Percentiles rank a stretch among this genome's conserved stretches.
These are phyloP conservation scores for Friedmanniomyces simplex DNA, from an alignment of 495 filamentous ascomycete species.

Conservation along the genomic window DNA sequence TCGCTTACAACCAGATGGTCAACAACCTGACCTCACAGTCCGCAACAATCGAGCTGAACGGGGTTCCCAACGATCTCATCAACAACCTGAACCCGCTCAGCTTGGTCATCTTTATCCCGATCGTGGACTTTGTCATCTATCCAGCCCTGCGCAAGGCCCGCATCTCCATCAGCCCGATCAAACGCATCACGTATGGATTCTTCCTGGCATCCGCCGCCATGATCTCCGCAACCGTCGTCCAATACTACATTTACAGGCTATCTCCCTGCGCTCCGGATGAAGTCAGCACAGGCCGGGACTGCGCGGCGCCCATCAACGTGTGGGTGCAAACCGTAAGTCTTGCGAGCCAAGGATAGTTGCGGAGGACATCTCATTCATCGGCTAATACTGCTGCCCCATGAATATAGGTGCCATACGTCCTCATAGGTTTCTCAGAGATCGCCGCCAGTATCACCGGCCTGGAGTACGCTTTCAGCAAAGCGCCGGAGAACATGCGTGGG, in stretches of 20 bases:
- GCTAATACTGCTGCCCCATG: too few relatives aligned
- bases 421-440: conserved; percentile 58
- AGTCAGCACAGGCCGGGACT: conserved; percentile 36
- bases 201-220: conserved; percentile 54
- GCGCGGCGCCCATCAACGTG: conserved; percentile 37
- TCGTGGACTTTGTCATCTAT: conserved; percentile 59
- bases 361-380: too few relatives aligned
- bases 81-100: conserved; percentile 43
- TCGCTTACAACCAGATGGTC: conserved; percentile 50
- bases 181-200: conserved; percentile 66
- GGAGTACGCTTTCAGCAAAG: conserved; percentile 61
- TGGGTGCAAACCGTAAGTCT: conserved; percentile 30
- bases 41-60: conserved; percentile 14
- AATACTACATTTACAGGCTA: conserved; percentile 58
- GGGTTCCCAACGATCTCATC: conserved; percentile 24
- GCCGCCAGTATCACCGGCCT: conserved; percentile 60
- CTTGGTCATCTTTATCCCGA: conserved; percentile 61
- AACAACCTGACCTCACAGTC: conserved; percentile 45
- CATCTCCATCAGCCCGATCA: conserved; percentile 60
- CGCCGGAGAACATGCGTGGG: conserved; percentile 57
- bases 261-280: conserved; percentile 34
- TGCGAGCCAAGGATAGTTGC: too few relatives aligned
- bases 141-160: conserved; percentile 52
- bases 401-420: too few relatives aligned
- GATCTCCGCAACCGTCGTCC: conserved; percentile 55